These are phyloP conservation scores for Candida insectorum DNA, from an alignment of 805 yeast species.

Conservation along the genomic window DNA sequence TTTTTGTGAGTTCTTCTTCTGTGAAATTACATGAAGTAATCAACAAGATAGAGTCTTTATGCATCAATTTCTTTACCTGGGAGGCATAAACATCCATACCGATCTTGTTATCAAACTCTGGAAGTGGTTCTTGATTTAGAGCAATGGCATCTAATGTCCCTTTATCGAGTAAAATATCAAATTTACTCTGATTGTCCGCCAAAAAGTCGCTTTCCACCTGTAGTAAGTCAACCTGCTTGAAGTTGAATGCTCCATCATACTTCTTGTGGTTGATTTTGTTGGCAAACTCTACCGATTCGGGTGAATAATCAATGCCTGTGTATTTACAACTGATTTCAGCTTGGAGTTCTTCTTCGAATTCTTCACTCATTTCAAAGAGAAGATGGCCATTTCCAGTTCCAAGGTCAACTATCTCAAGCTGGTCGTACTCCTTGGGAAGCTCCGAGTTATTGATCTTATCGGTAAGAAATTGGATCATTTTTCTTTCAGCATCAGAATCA, in stretches of 20 bases:
- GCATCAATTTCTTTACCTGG: constrained; percentile 56
- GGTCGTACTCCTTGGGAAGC: constrained; percentile 19
- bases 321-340: constrained; percentile 13
- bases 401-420: constrained; percentile 60
- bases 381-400: constrained; percentile 98
- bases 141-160: constrained; percentile 98
- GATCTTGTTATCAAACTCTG: constrained; percentile 44
- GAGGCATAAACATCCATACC: constrained; percentile 59
- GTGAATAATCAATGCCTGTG: constrained; percentile 83
- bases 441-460: constrained; percentile 41
- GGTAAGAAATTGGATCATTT: constrained; percentile 69
- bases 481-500: constrained; percentile 88
- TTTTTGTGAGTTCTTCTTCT: constrained; percentile 61
- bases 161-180: constrained; percentile 82
- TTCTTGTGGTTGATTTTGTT: constrained; percentile 45
- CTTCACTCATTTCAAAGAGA: constrained; percentile 63
- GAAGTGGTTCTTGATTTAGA: constrained; percentile 53
- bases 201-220: constrained; percentile 34
- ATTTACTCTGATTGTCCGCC: constrained; percentile 35
- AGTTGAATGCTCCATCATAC: constrained; percentile 40
- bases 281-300: constrained; percentile 77
- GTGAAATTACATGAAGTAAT: constrained; percentile 96
- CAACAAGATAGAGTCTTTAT: constrained; percentile 53
- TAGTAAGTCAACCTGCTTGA: constrained; percentile 70
- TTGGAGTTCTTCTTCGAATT: constrained; percentile 45